phyloP scores from a whole-genome alignment of 1,139 yeast species.

The Candida sanyaensis region DNA sequence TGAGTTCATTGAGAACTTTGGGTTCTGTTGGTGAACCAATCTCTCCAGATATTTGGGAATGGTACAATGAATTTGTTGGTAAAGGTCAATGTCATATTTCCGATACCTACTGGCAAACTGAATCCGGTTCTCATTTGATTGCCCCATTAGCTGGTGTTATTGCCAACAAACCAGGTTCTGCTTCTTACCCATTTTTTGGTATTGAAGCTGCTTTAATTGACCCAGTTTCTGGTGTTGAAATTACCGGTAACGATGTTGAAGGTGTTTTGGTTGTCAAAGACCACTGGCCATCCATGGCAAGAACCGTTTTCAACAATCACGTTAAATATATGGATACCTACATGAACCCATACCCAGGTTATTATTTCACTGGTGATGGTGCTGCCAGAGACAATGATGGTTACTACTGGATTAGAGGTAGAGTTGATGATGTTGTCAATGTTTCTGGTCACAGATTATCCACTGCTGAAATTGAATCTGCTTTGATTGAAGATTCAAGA shows the following conservation, averaged over 20 bases:
- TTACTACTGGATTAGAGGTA: slow-evolving; percentile 76
- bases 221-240: slow-evolving; percentile 70
- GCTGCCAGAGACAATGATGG: slow-evolving; percentile 81
- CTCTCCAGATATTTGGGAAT: slow-evolving; percentile 91
- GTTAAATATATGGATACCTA: slow-evolving; percentile 70
- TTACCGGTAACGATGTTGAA: slow-evolving; percentile 62
- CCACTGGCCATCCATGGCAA: slow-evolving; percentile 80
- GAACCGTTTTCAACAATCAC: slow-evolving; percentile 75
- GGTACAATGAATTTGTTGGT: slow-evolving; percentile 84
- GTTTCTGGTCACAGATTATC: slow-evolving; percentile 81
- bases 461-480: slow-evolving; percentile 83
- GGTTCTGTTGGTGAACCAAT: slow-evolving; percentile 94
- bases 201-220: slow-evolving; percentile 68
- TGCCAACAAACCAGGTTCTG: slow-evolving; percentile 79
- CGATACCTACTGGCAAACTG: slow-evolving; percentile 87
- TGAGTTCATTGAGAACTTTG: slow-evolving; percentile 66
- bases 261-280: slow-evolving; percentile 73
- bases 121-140: slow-evolving; percentile 73
- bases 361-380: slow-evolving; percentile 81
- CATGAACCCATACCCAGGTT: slow-evolving; percentile 66
- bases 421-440: slow-evolving; percentile 83
- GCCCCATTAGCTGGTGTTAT: slow-evolving; percentile 74
- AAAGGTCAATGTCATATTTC: slow-evolving; percentile 71
- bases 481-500: slow-evolving; percentile 65
- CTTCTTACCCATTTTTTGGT: slow-evolving; percentile 78